Evolutionary conservation across 2,329 filamentous ascomycete species (phyloP), one percentile per base, ranked within the genome.

Genomic region (Fusarium gaditjirri): DNA sequence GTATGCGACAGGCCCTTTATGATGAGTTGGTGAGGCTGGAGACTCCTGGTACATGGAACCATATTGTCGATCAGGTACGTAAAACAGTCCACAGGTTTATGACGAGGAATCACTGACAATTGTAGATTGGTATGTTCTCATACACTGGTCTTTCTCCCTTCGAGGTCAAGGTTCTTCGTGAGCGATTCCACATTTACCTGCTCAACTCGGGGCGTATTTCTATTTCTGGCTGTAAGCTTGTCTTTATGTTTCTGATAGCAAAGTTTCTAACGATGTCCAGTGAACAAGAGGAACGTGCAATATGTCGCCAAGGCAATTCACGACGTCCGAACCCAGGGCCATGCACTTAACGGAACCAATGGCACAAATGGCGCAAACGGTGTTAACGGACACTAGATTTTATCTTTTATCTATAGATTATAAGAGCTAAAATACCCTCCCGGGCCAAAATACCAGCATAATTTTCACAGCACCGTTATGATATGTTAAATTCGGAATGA

Each of bases 101-200:
- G 1, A 10, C 2, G 12, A 21, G 16, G 10, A 17, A 19, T 1
- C 8, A 16, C 65, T 74, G 17, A 74, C 41, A 19, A 3, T 27
- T 35, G 6, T 5, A 99, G 88, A 98, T 98, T 79, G 96, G 96
- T 84, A 99, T 99, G 96, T 99, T 99, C 84, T 95, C 92, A 81
- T 99, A 97, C 82, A 96, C 93, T 0, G 93, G 93, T 12, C 83
- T 96, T 78, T 88, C 82, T 7, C 92, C 94, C 82, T 80, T 88
- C 60, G 93, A 96, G 79, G 93, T 95, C 12, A 76, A 88, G 73
- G 89, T 89, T 82, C 84, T 96, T 65, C 87, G 91, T 42, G 85
- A 90, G 63, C 88, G 93, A 52, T 89, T 86, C 67, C 93, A 95
- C 80, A 87, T 96, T 57, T 95, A 95, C 83, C 94, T 95, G 86